phyloP scores from a whole-genome alignment of 2,329 filamentous ascomycete species.

The Fusarium cyanostomum region DNA sequence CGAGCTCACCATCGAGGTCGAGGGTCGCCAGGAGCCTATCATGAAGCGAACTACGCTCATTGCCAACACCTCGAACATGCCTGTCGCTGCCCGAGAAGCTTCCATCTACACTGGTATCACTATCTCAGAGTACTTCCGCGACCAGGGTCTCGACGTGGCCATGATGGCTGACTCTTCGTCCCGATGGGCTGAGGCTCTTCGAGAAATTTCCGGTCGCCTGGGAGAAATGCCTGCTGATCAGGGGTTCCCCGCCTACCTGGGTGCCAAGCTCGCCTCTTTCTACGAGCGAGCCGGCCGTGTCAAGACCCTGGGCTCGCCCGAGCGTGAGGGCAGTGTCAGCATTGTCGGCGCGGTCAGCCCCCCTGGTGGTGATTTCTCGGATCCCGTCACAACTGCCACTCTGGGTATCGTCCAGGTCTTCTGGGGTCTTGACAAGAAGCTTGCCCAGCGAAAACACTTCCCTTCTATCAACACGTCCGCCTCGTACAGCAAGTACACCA shows the following conservation, averaged over 20 bases:
- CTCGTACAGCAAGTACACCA: conserved; percentile 97
- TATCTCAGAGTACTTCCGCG: conserved; percentile 95
- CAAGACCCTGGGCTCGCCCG: conserved; percentile 85
- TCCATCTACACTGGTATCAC: conserved; percentile 98
- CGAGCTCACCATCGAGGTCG: conserved; percentile 92
- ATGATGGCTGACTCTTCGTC: conserved; percentile 99
- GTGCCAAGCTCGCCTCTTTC: conserved; percentile 97
- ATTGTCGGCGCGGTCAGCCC: conserved; percentile 98
- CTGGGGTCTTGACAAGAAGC: conserved; percentile 99
- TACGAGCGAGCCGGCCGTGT: conserved; percentile 97
- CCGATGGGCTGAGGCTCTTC: conserved; percentile 97
- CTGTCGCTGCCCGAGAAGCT: conserved; percentile 95
- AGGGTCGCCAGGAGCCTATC: conserved; percentile 96
- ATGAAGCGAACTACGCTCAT: conserved; percentile 99
- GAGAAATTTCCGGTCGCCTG: conserved; percentile 97
- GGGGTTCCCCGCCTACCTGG: conserved; percentile 97
- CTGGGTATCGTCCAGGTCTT: conserved; percentile 99
- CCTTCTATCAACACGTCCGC: conserved; percentile 95
- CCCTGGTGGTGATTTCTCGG: conserved; percentile 98
- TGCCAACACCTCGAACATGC: conserved; percentile 99
- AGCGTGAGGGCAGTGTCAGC: conserved; percentile 90
- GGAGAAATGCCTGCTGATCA: conserved; percentile 99
- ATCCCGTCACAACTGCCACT: conserved; percentile 93
- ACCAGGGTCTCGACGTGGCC: conserved; percentile 95
- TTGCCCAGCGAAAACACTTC: conserved; percentile 98